A percentile compares a stretch with the other conserved stretches of the same genome.
Evolutionary conservation across 2,329 filamentous ascomycete genomes (phyloP).

Genomic region (Pseudocercospora macadamiae): DNA sequence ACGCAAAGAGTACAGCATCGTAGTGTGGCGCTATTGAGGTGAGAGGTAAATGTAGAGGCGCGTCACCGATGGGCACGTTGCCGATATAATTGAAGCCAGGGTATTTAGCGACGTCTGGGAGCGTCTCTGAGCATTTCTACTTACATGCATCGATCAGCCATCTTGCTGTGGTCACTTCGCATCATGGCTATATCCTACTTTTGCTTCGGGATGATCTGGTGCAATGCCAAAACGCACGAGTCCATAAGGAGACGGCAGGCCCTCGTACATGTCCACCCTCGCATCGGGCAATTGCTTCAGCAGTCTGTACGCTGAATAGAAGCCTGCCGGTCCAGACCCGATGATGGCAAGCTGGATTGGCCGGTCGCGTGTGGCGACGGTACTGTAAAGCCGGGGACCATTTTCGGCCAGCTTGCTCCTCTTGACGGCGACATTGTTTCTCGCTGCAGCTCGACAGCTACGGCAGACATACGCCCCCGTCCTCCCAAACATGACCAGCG

Average conservation of each 20-base stretch:
- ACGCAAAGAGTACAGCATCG: constrained; percentile 88
- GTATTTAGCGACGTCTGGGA: constrained; percentile 81
- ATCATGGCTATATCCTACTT: constrained; percentile 59
- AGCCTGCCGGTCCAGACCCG: constrained; percentile 89
- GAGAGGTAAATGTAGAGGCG: constrained; percentile 61
- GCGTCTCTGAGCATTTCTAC: constrained; percentile 93
- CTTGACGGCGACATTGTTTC: constrained; percentile 23
- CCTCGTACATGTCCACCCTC: constrained; percentile 93
- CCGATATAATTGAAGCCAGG: constrained; percentile 87
- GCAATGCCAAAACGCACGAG: constrained; percentile 93
- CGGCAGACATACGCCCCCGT: constrained; percentile 25
- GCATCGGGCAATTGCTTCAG: constrained; percentile 74
- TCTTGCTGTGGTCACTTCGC: constrained; percentile 9
- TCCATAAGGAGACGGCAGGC: constrained; percentile 88
- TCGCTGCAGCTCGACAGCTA: constrained; percentile 21
- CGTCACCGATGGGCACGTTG: constrained; percentile 77
- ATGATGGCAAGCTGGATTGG: constrained; percentile 79
- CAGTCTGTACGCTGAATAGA: constrained; percentile 87
- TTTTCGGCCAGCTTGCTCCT: constrained; percentile 7
- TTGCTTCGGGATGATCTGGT: constrained; percentile 98
- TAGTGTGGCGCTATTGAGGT: constrained; percentile 76
- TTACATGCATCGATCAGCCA: constrained; percentile 30
- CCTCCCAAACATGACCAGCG: constrained; percentile 18
- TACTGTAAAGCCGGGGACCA: constrained; percentile 29
- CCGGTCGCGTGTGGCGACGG: constrained; percentile 39